These are phyloP conservation scores for Aspergillus latus DNA, from an alignment of 2,329 filamentous ascomycete genomes.

Conservation along the genomic window DNA sequence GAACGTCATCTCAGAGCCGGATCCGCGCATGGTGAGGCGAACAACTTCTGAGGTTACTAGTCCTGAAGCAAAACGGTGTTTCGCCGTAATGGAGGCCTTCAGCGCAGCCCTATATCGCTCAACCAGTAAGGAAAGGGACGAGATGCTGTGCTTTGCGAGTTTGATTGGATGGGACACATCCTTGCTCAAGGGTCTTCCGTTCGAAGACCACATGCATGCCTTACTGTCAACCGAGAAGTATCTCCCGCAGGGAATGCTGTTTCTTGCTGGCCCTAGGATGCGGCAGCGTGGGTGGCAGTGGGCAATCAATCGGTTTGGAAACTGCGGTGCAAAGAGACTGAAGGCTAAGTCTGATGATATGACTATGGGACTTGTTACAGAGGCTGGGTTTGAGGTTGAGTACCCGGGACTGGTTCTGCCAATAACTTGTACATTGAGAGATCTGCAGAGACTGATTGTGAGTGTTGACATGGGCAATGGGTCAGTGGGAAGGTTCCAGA, in stretches of 20 bases:
- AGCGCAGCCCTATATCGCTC: slow-evolving; percentile 6
- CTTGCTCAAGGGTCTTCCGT: neutral
- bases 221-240: neutral
- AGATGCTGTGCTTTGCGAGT: slow-evolving; percentile 12
- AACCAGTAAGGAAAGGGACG: slow-evolving; percentile 10
- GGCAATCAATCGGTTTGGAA: slow-evolving; percentile 10
- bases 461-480: neutral
- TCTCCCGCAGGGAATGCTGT: slow-evolving; percentile 3
- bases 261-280: slow-evolving; percentile 8
- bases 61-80: slow-evolving; percentile 1
- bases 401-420: slow-evolving; percentile 1
- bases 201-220: slow-evolving; percentile 10
- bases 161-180: slow-evolving; percentile 8
- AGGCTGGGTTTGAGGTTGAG: neutral
- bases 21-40: slow-evolving; percentile 5
- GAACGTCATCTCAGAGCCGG: slow-evolving; percentile 2
- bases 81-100: slow-evolving; percentile 10
- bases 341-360: slow-evolving; percentile 7
- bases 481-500: neutral
- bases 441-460: neutral
- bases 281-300: slow-evolving; percentile 8
- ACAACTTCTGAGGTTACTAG: neutral
- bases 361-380: neutral
- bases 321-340: slow-evolving; percentile 5
- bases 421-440: neutral